A percentile compares a stretch with the other conserved stretches of the same genome.
Evolutionary conservation across 345 rosid genomes (phyloP).

Genomic region (Mangifera indica): DNA sequence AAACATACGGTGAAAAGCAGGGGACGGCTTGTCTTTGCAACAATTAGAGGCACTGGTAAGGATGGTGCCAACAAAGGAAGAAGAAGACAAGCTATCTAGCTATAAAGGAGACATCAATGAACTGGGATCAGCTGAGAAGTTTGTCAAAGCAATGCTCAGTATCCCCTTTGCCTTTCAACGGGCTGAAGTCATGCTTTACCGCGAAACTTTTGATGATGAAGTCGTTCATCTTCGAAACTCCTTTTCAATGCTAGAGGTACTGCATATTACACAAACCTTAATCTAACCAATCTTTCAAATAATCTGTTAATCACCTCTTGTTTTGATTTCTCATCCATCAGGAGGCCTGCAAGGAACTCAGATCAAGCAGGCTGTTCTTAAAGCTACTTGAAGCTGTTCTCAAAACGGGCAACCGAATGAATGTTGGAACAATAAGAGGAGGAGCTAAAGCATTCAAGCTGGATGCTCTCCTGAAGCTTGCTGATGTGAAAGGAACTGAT

Average conservation of each 20-base stretch:
- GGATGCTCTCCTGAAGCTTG: conserved; percentile 82
- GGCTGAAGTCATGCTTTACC: conserved; percentile 87
- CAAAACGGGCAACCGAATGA: conserved; percentile 97
- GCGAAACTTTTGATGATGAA: conserved; percentile 89
- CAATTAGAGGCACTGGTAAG: conserved; percentile 86
- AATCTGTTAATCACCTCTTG: neutral
- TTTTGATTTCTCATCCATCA: conserved; percentile 16
- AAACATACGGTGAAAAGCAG: conserved; percentile 30
- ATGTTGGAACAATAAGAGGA: conserved; percentile 91
- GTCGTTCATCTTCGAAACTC: conserved; percentile 84
- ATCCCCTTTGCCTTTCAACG: conserved; percentile 71
- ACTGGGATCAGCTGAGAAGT: conserved; percentile 81
- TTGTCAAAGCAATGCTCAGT: conserved; percentile 53
- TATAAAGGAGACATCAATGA: conserved; percentile 76
- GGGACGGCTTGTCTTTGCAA: conserved; percentile 69
- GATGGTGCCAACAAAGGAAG: conserved; percentile 95
- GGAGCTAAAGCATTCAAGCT: conserved; percentile 97
- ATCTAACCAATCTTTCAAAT: neutral
- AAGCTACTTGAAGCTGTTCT: conserved; percentile 91
- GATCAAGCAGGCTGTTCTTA: conserved; percentile 85
- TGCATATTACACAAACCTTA: neutral
- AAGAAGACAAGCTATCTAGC: conserved; percentile 62
- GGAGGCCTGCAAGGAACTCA: conserved; percentile 98
- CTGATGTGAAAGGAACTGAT: conserved; percentile 92
- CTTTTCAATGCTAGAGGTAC: conserved; percentile 81